These are phyloP conservation scores for Fusarium subglutinans DNA, from an alignment of 2,329 filamentous ascomycete genomes.

Conservation along the genomic window DNA sequence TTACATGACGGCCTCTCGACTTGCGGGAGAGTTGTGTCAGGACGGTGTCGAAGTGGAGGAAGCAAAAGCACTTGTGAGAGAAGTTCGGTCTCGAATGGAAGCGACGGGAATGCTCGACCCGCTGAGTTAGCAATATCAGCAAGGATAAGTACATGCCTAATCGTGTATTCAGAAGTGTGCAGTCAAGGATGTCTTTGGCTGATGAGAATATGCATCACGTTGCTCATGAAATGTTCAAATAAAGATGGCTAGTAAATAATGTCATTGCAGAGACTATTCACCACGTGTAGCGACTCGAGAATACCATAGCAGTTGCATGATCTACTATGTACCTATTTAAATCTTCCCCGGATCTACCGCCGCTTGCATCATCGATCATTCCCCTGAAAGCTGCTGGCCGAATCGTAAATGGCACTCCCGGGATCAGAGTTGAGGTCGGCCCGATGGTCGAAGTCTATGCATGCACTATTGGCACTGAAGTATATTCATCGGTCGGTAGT, in stretches of 20 bases:
- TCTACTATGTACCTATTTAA: background rate
- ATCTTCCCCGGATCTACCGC: conserved; percentile 7
- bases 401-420: background rate
- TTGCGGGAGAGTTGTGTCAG: conserved; percentile 92
- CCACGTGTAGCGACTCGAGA: background rate
- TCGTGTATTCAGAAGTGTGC: background rate
- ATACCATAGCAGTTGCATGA: background rate
- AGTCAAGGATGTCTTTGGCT: background rate
- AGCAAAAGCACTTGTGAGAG: conserved; percentile 89
- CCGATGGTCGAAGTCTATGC: conserved; percentile 17
- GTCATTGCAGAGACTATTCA: background rate
- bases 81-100: conserved; percentile 82
- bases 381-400: background rate
- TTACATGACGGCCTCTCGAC: conserved; percentile 77
- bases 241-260: background rate
- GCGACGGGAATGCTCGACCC: conserved; percentile 47
- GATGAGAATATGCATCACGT: conserved; percentile 21
- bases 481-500: background rate
- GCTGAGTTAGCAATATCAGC: conserved; percentile 33
- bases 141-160: conserved; percentile 13
- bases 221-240: conserved; percentile 21
- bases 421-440: conserved; percentile 4
- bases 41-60: conserved; percentile 97
- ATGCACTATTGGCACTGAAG: background rate
- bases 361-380: background rate